Conservation (phyloP, 2,329 filamentous ascomycete genomes). For the Cucurbitaria berberidis region DNA sequence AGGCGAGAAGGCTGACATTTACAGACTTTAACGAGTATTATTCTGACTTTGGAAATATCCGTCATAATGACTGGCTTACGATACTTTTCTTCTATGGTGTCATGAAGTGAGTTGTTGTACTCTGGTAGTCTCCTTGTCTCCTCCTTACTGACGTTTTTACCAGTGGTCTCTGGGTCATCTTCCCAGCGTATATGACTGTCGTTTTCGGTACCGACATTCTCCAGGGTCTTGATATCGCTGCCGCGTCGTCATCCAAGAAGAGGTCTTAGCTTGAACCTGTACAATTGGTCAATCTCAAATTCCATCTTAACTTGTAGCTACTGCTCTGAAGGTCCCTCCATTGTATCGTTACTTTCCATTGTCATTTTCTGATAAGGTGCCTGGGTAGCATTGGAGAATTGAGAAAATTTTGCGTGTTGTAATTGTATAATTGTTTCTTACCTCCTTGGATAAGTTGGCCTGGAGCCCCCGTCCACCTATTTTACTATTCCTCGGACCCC, state of each 20-base stretch:
- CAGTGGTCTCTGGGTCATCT: conserved; percentile 69
- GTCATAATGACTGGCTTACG: conserved; percentile 63
- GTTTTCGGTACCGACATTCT: conserved; percentile 67
- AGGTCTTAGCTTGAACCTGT: conserved; percentile 20
- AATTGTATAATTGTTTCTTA: background rate
- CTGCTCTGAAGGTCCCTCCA: background rate
- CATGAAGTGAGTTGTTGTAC: conserved; percentile 63
- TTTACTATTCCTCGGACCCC: background rate
- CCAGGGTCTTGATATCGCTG: conserved; percentile 60
- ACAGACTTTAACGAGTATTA: conserved; percentile 66
- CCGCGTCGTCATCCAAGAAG: conserved; percentile 36
- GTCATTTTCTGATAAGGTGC: too few species aligned
- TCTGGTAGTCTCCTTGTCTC: background rate
- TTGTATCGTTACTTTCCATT: too few species aligned
- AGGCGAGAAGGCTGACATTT: conserved; percentile 10
- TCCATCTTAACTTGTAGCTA: background rate
- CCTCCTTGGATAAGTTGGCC: background rate
- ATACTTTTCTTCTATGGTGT: conserved; percentile 68
- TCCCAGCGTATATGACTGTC: conserved; percentile 68
- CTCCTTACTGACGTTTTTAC: background rate
- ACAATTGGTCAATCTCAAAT: background rate
- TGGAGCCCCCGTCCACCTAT: background rate
- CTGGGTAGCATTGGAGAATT: too few species aligned
- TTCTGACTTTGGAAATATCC: conserved; percentile 65
- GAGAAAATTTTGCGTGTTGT: too few species aligned